Conservation (phyloP, 805 yeast species). For the Schwanniomyces polymorphus region DNA sequence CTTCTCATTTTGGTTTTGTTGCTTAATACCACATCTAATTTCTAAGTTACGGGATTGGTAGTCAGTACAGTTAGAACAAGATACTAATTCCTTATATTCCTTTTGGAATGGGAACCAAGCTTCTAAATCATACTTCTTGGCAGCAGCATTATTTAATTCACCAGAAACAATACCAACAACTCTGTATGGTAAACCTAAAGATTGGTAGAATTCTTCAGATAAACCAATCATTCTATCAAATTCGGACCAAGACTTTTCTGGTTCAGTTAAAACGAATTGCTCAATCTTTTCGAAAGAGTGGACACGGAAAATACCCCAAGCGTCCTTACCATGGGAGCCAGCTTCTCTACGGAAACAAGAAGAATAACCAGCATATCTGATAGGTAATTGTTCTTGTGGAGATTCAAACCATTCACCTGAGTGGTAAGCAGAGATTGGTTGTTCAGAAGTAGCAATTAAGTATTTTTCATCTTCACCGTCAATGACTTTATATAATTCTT, state of each 20-base stretch:
- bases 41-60: slow-evolving; percentile 98
- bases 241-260: slow-evolving; percentile 97
- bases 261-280: slow-evolving; percentile 94
- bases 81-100: slow-evolving; percentile 96
- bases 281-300: slow-evolving; percentile 98
- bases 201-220: slow-evolving; percentile 91
- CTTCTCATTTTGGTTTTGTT: slow-evolving; percentile 92
- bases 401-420: slow-evolving; percentile 98
- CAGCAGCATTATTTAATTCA: slow-evolving; percentile 98
- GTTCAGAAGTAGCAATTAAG: slow-evolving; percentile 97
- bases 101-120: slow-evolving; percentile 99
- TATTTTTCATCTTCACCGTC: slow-evolving; percentile 98
- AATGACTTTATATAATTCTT: slow-evolving; percentile 93
- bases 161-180: slow-evolving; percentile 98
- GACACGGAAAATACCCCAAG: slow-evolving; percentile 99
- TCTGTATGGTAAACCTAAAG: slow-evolving; percentile 91
- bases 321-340: slow-evolving; percentile 98
- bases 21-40: slow-evolving; percentile 97
- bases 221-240: slow-evolving; percentile 91
- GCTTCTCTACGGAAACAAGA: slow-evolving; percentile 99
- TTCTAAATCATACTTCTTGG: slow-evolving; percentile 97
- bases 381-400: slow-evolving; percentile 94
- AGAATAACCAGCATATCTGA: slow-evolving; percentile 96
- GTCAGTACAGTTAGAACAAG: slow-evolving; percentile 99
- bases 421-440: slow-evolving; percentile 97